A percentile compares a stretch with the other conserved stretches of the same genome.
phyloP scores from a whole-genome alignment of 106 monocot species.

The Apostasia shenzhenica region DNA sequence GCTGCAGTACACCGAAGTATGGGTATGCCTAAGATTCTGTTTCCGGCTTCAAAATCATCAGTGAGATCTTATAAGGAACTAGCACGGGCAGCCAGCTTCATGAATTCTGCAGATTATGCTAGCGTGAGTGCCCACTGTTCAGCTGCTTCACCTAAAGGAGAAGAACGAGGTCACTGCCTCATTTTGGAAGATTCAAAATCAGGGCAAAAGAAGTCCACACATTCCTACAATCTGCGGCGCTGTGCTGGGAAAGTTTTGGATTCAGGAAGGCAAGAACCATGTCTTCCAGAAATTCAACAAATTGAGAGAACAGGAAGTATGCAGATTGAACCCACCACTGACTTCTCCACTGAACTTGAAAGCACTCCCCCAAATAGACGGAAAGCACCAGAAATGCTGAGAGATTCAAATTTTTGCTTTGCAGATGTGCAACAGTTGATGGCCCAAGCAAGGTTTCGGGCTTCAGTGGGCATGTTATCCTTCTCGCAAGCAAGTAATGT shows the following conservation, averaged over 20 bases:
- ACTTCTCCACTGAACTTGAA: conserved; percentile 1
- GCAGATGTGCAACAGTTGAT: conserved; percentile 16
- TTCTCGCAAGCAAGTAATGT: conserved; percentile 7
- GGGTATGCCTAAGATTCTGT: not conserved
- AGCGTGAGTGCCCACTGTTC: not conserved
- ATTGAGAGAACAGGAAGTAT: conserved; percentile 28
- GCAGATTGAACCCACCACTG: conserved; percentile 3
- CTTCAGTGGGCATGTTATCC: not conserved
- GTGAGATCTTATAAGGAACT: conserved; percentile 26
- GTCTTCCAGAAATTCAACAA: conserved; percentile 16
- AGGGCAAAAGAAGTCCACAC: not conserved
- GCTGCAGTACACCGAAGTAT: conserved; percentile 12
- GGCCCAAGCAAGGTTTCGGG: conserved; percentile 12
- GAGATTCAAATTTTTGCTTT: conserved; percentile 10
- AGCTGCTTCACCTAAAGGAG: conserved; percentile 7
- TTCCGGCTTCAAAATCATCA: conserved; percentile 10
- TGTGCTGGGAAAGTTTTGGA: not conserved
- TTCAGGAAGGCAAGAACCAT: not conserved
- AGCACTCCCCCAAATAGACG: not conserved
- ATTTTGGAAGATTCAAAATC: not conserved
- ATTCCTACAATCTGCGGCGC: not conserved
- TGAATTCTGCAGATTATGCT: not conserved
- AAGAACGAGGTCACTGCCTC: conserved; percentile 6
- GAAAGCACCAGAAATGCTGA: not conserved
- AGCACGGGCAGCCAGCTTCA: conserved; percentile 12